Base-by-base conservation (phyloP, 257 asterid genomes). In the Ilex asprella region DNA sequence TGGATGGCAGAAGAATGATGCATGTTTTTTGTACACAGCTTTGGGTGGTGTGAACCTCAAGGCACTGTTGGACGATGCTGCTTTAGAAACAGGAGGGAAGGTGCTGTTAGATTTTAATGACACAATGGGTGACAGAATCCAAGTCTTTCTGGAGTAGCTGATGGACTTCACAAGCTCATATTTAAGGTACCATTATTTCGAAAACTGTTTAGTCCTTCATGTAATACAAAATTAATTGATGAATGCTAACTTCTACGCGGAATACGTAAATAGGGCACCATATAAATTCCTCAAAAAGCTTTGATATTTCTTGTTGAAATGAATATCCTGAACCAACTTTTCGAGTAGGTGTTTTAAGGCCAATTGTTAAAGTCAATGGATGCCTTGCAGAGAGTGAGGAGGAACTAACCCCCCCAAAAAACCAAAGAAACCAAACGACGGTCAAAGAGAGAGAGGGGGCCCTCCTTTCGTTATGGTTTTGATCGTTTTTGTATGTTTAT, bases 101-200 rank as follows among this genome's bases (percentile, higher is more conserved):
- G 84, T 72, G 73, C 75, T 91, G 58, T 66, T 91, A 12, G 98
- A 91, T 82, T 91, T 85, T 59, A 78, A 75, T 21, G 98, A 91
- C 76, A 47, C 81, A 44, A 76, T 73, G 87, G 98, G 96, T 12
- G 98, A 91, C 73, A 79, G 96, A 58, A 88, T 91, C 70, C 98
- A 86, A 78, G 86, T 91, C 35, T 80, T 91, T 65, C 75, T 91
- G 68, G 96, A 88, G 82, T 85, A 73, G 78, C 55, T 47, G 15
- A 39, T 46, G 13, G 10, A 7, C 52, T 46, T 46, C 52, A 46
- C 6, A 46, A 3, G 2, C 52, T 14, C n/a, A 46, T 4, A 46
- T 2, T 2, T 2, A 10, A 46, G n/a, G 52, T 10, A 10, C 13
- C 3, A 14, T 2, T 14, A 2, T 46, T 2, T 46, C n/a, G 4